These are phyloP conservation scores for Candida sanyaensis DNA, from an alignment of 1,139 yeast genomes.

Conservation along the genomic window DNA sequence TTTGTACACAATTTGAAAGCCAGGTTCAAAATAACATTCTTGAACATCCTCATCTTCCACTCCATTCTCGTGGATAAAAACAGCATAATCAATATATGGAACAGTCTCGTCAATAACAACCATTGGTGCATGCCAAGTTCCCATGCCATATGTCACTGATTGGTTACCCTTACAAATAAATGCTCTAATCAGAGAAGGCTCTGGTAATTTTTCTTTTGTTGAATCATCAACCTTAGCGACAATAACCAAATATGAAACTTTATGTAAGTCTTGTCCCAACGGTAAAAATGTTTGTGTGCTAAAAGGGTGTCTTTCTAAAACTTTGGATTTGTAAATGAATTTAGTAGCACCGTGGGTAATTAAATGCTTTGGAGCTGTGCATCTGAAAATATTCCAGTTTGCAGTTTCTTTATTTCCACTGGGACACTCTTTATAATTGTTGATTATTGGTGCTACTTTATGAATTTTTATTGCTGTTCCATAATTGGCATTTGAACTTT, in stretches of 20 bases:
- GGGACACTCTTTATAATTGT: constrained; percentile 49
- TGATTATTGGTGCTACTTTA: constrained; percentile 68
- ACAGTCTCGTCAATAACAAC: constrained; percentile 61
- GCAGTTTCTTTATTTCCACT: constrained; percentile 53
- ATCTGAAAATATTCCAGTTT: constrained; percentile 82
- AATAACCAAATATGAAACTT: constrained; percentile 70
- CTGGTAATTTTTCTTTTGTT: constrained; percentile 54
- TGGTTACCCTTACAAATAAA: constrained; percentile 81
- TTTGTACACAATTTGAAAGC: constrained; percentile 41
- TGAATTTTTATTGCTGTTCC: constrained; percentile 88
- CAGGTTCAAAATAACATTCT: constrained; percentile 72
- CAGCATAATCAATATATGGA: constrained; percentile 74
- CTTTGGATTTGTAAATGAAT: constrained; percentile 56
- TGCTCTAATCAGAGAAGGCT: constrained; percentile 58
- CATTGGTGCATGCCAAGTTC: constrained; percentile 87
- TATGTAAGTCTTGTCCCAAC: constrained; percentile 62
- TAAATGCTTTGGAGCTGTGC: constrained; percentile 71
- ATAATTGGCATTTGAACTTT: constrained; percentile 67
- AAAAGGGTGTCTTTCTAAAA: constrained; percentile 86
- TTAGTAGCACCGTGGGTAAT: constrained; percentile 28
- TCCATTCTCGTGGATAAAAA: constrained; percentile 80
- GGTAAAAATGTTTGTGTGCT: constrained; percentile 93
- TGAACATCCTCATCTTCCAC: constrained; percentile 79
- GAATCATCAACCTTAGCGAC: constrained; percentile 61
- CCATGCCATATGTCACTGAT: constrained; percentile 85